phyloP scores from a whole-genome alignment of 73 alveolate species.

The Paramecium caudatum region DNA sequence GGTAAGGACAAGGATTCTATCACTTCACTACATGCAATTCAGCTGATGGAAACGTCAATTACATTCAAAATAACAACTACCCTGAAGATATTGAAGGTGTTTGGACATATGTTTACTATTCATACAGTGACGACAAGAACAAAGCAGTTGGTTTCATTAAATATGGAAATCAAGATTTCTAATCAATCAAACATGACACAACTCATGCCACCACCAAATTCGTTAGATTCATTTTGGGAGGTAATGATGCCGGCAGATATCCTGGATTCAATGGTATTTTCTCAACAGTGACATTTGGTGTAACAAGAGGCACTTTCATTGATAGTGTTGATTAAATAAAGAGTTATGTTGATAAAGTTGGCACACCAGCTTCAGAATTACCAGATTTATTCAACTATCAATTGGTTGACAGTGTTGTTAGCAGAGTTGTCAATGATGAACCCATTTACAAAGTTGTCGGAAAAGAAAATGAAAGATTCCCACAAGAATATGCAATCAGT shows the following conservation, averaged over 20 bases:
- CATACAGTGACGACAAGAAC: constrained; percentile 40
- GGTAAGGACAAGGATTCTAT: constrained; percentile 73
- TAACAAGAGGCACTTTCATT: constrained; percentile 20
- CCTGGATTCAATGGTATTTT: constrained; percentile 69
- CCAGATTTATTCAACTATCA: not conserved
- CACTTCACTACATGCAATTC: constrained; percentile 63
- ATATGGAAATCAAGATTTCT: constrained; percentile 50
- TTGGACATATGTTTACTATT: constrained; percentile 69
- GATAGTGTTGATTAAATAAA: constrained; percentile 22
- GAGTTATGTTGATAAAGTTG: not conserved
- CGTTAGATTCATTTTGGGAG: constrained; percentile 66
- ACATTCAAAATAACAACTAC: constrained; percentile 51
- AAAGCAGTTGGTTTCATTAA: constrained; percentile 58
- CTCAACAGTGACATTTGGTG: constrained; percentile 52
- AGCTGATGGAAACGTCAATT: not conserved
- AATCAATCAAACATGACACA: constrained; percentile 57
- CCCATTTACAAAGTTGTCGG: constrained; percentile 61
- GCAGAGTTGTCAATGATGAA: constrained; percentile 34
- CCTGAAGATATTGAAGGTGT: constrained; percentile 73
- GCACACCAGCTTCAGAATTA: constrained; percentile 59
- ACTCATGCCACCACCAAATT: constrained; percentile 56
- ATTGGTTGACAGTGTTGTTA: not conserved
- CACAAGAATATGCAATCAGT: constrained; percentile 65
- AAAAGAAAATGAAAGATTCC: constrained; percentile 50
- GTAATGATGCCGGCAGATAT: constrained; percentile 61